Conservation (phyloP, 2,329 filamentous ascomycete species). For the Cercospora zeae-maydis region DNA sequence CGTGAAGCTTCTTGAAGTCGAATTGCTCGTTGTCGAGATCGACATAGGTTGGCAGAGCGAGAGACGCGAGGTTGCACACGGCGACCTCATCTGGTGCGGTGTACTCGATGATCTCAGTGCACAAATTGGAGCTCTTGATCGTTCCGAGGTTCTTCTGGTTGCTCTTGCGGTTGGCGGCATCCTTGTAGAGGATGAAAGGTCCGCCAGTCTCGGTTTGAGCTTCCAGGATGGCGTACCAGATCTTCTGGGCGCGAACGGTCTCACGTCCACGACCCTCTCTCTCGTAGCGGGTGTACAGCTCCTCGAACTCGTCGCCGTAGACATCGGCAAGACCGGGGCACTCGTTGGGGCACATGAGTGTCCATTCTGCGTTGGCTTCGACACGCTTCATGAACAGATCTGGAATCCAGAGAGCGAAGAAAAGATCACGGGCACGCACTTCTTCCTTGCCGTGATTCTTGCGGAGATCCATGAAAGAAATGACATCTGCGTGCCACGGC, state of each 20-base stretch:
- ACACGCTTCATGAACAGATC: conserved; percentile 99
- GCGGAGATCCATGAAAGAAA: conserved; percentile 92
- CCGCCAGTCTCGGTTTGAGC: conserved; percentile 98
- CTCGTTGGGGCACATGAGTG: conserved; percentile 96
- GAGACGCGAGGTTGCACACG: conserved; percentile 94
- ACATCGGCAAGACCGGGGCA: conserved; percentile 92
- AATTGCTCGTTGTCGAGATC: conserved; percentile 81
- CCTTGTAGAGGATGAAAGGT: conserved; percentile 99
- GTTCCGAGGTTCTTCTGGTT: conserved; percentile 99
- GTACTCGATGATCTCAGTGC: conserved; percentile 98
- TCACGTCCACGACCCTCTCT: conserved; percentile 79
- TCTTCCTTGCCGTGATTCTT: conserved; percentile 99
- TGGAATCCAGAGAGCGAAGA: conserved; percentile 96
- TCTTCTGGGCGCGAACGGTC: conserved; percentile 95
- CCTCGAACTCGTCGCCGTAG: conserved; percentile 96
- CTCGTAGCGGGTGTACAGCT: conserved; percentile 88
- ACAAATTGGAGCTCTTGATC: conserved; percentile 97
- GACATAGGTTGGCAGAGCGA: conserved; percentile 86
- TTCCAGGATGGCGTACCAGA: conserved; percentile 98
- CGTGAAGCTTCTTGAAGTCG: conserved; percentile 95
- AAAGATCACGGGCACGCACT: conserved; percentile 91
- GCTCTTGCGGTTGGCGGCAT: conserved; percentile 96
- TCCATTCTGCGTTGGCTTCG: conserved; percentile 95
- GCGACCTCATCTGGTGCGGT: conserved; percentile 95
- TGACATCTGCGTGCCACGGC: conserved; percentile 97